phyloP scores from a whole-genome alignment of 768 basidiomycete genomes.

The Podaxis sp. region DNA sequence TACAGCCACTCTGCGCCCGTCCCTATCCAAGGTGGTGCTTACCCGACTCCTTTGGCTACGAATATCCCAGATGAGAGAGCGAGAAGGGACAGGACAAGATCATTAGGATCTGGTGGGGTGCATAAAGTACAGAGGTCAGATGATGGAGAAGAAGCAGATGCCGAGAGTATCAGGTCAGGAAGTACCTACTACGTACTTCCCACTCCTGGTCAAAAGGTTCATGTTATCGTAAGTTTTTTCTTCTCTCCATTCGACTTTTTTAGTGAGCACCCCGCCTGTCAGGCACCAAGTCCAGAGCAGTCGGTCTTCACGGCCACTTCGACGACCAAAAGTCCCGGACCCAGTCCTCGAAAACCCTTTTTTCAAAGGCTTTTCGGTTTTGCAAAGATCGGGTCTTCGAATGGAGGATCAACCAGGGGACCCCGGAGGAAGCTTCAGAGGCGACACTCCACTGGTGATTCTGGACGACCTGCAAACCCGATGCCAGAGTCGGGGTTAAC shows the following conservation, averaged over 20 bases:
- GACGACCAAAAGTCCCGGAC: constrained; percentile 51
- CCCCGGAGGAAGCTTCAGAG: constrained; percentile 37
- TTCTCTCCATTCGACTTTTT: constrained; percentile 12
- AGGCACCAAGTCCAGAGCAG: constrained; percentile 39
- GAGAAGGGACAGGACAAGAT: constrained; percentile 15
- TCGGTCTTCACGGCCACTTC: constrained; percentile 59
- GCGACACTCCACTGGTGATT: constrained; percentile 45
- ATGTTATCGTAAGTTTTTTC: constrained; percentile 58
- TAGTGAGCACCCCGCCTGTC: constrained; percentile 17
- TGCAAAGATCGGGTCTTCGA: constrained; percentile 33
- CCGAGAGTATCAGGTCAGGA: constrained; percentile 47
- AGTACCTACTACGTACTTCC: constrained; percentile 77
- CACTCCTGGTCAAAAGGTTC: constrained; percentile 68
- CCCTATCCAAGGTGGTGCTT: constrained; percentile 24
- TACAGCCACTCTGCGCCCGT: constrained; percentile 67
- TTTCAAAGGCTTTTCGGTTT: constrained; percentile 55
- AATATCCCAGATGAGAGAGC: constrained; percentile 30
- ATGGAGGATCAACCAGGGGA: constrained; percentile 22
- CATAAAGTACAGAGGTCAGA: constrained; percentile 9
- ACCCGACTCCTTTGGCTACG: constrained; percentile 38
- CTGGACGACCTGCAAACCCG: constrained; percentile 11
- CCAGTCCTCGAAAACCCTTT: constrained; percentile 48
- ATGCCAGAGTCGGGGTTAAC: neutral
- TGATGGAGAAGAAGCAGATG: constrained; percentile 19
- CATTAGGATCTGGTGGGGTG: constrained; percentile 15